A percentile compares a stretch with the other conserved stretches of the same genome.
phyloP scores from a whole-genome alignment of 1,139 yeast species.

The Candida anutae region DNA sequence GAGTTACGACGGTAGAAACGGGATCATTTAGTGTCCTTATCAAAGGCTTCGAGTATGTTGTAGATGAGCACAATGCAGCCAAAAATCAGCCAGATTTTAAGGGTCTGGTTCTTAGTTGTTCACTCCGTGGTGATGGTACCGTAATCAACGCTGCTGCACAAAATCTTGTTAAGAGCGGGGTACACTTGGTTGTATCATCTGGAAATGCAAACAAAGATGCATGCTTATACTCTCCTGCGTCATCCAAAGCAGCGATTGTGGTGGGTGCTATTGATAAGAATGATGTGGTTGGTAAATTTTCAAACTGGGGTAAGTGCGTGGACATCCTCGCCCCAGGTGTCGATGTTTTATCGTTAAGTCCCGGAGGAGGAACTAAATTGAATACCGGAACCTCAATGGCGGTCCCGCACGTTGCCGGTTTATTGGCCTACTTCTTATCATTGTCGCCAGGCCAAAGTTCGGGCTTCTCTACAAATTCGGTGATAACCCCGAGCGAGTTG shows the following conservation, averaged over 20 bases:
- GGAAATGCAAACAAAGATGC: conserved; percentile 40
- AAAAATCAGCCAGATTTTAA: conserved; percentile 29
- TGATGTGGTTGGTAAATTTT: conserved; percentile 33
- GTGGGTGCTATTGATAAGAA: conserved; percentile 35
- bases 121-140: conserved; percentile 36
- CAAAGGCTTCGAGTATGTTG: conserved; percentile 38
- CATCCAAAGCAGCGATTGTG: conserved; percentile 34
- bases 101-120: conserved; percentile 39
- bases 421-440: conserved; percentile 33
- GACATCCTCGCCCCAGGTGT: conserved; percentile 42
- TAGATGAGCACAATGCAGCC: conserved; percentile 26
- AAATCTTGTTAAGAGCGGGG: conserved; percentile 34
- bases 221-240: conserved; percentile 36
- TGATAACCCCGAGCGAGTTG: conserved; percentile 25
- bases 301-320: conserved; percentile 39
- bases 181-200: conserved; percentile 39
- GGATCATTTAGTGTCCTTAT: conserved; percentile 37
- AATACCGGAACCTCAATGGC: conserved; percentile 43
- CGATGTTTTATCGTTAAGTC: conserved; percentile 32
- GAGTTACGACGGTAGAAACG: conserved; percentile 35
- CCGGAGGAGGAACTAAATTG: conserved; percentile 25
- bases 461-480: conserved; percentile 17
- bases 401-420: conserved; percentile 36
- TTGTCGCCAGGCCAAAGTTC: conserved; percentile 32
- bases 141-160: conserved; percentile 37